Evolutionary conservation across 345 rosid species (phyloP), one percentile per base, ranked within the genome.

Genomic region (Citrus australasica): DNA sequence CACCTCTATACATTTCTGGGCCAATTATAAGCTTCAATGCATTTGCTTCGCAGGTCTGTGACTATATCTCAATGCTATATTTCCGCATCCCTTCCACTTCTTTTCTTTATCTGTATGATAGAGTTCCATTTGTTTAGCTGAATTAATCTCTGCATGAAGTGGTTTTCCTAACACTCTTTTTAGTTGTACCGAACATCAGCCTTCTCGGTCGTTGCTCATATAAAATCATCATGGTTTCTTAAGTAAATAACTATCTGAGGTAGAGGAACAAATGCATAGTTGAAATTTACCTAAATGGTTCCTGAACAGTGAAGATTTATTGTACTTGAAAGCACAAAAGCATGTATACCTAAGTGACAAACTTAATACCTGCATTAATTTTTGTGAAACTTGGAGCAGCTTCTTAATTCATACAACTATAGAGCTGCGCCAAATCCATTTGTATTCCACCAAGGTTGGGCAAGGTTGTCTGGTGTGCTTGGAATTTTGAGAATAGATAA

Each of bases 1-100:
- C 97, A 53, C 98, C 99, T 2, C 89, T 95, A 66, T 95, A 93
- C 83, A 84, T 95, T 84, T 93, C 97, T 28, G 99, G 99, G 24
- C 99, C 97, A 79, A 89, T 93, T 77, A 84, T 90, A 75, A 91
- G 93, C 88, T 95, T 95, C 88, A 95, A 95, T 82, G 92, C 97
- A 77, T 93, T 92, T 84, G 92, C 90, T 58, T 92, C 97, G 35
- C 99, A 95, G 99, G 99, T 94, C 11, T 76, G 84, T 67, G 48
- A 28, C 73, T 79, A 73, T 11, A 27, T 17, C 40, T 22, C 38
- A 48, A 22, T 65, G 16, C 28, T 66, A 35, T 72, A 61, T 79
- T 75, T 69, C 3, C 4, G 5, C 76, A 32, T 19, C 68, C 35
- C 35, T 40, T 64, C 6, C 9, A 17, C 76, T 53, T 19, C 68